These are phyloP conservation scores for Adansonia gregorii DNA, from an alignment of 441 rosid species.

Conservation along the genomic window DNA sequence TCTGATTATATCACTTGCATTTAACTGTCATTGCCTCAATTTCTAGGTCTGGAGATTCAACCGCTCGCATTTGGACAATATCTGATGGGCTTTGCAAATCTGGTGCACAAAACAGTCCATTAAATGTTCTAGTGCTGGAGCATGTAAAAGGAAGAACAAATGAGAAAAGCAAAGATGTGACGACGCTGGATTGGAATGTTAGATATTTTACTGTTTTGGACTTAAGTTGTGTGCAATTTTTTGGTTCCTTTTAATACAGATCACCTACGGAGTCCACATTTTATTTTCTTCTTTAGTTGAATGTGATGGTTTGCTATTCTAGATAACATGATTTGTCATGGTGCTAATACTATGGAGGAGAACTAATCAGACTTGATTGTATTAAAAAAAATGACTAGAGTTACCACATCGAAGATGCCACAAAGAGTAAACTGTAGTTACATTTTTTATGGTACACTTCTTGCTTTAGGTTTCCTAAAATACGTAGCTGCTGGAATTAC, in stretches of 20 bases:
- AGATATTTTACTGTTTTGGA: slow-evolving; percentile 40
- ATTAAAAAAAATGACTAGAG: not conserved
- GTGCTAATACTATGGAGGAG: not conserved
- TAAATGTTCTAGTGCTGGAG: slow-evolving; percentile 70
- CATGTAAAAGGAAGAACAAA: slow-evolving; percentile 94
- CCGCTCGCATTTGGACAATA: slow-evolving; percentile 20
- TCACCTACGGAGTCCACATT: not conserved
- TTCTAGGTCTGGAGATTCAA: slow-evolving; percentile 79
- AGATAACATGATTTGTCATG: slow-evolving; percentile 4
- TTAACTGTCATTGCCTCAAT: slow-evolving; percentile 17
- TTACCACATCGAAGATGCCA: not conserved
- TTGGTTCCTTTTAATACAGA: not conserved
- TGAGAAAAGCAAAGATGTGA: slow-evolving; percentile 97
- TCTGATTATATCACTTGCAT: slow-evolving; percentile 27
- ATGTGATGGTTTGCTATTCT: not conserved
- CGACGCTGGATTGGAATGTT: slow-evolving; percentile 99
- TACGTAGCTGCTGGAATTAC: not conserved
- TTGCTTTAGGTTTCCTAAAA: not conserved
- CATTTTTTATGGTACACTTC: not conserved
- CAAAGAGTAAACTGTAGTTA: not conserved
- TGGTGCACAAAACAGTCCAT: slow-evolving; percentile 53
- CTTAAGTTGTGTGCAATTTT: slow-evolving; percentile 3
- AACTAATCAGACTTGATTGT: not conserved
- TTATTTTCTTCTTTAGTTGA: not conserved
- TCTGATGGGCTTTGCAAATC: slow-evolving; percentile 44